Conservation (phyloP, 2,329 filamentous ascomycete genomes). For the Sordariomycetes sp. region DNA sequence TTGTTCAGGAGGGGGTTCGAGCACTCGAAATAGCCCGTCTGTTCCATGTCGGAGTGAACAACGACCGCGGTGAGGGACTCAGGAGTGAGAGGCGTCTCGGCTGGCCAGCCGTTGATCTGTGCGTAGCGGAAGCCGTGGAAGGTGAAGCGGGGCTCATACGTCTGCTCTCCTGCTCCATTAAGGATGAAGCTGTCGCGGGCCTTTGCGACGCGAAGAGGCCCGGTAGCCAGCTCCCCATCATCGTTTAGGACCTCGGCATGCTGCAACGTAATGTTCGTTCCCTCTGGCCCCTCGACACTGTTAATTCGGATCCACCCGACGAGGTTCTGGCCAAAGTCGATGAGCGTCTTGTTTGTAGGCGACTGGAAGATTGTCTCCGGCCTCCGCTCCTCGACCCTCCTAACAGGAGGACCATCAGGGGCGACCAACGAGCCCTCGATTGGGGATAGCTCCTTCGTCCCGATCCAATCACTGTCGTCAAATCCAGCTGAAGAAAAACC, state of each 20-base stretch:
- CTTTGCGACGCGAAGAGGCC: conserved; percentile 26
- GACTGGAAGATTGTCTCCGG: conserved; percentile 13
- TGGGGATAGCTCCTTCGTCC: conserved; percentile 14
- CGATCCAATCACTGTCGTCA: neutral
- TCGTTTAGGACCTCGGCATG: conserved; percentile 44
- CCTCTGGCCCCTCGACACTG: conserved; percentile 18
- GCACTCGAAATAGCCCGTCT: conserved; percentile 34
- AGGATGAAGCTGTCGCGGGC: conserved; percentile 23
- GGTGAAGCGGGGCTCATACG: conserved; percentile 33
- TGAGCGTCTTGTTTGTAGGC: conserved; percentile 26
- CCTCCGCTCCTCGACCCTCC: neutral
- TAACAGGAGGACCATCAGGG: neutral
- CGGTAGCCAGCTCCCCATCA: conserved; percentile 23
- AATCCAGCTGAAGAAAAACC: conserved; percentile 4
- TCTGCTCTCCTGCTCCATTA: conserved; percentile 8
- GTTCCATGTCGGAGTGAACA: conserved; percentile 37
- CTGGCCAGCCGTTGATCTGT: conserved; percentile 29
- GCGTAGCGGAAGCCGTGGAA: conserved; percentile 40
- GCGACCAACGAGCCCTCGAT: conserved; percentile 13
- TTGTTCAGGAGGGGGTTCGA: conserved; percentile 37
- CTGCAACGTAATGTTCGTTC: conserved; percentile 25
- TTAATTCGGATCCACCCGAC: conserved; percentile 33
- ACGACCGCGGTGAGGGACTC: conserved; percentile 16
- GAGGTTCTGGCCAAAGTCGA: conserved; percentile 47
- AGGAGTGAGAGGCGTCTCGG: conserved; percentile 6